These are phyloP conservation scores for Podaxis sp. DNA, from an alignment of 768 basidiomycete genomes.

Conservation along the genomic window DNA sequence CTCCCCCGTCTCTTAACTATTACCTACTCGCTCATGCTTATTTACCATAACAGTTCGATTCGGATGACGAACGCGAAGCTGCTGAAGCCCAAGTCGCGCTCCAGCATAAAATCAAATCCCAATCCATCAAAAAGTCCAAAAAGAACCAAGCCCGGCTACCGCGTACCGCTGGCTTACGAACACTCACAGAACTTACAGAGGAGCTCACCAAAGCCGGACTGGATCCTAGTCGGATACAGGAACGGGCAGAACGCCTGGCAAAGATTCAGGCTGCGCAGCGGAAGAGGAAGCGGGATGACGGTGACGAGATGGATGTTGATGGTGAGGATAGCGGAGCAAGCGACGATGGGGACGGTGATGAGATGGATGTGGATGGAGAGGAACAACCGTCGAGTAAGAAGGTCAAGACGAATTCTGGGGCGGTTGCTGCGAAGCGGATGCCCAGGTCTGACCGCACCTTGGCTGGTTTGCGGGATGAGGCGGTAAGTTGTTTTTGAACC, in stretches of 20 bases:
- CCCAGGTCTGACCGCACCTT: constrained; percentile 74
- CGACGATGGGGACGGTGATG: constrained; percentile 38
- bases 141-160: constrained; percentile 82
- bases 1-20: background rate
- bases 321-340: constrained; percentile 41
- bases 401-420: constrained; percentile 60
- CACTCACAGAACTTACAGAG: constrained; percentile 71
- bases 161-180: constrained; percentile 71
- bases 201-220: constrained; percentile 86
- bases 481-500: constrained; percentile 39
- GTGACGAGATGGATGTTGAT: constrained; percentile 63
- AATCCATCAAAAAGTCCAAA: constrained; percentile 79
- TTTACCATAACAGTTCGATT: constrained; percentile 43
- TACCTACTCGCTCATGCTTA: background rate
- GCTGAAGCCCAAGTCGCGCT: constrained; percentile 57
- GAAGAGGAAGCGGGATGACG: constrained; percentile 58
- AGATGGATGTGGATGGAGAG: constrained; percentile 55
- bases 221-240: constrained; percentile 84
- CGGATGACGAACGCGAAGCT: constrained; percentile 82
- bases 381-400: constrained; percentile 55
- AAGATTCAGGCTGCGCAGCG: constrained; percentile 70
- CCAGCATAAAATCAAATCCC: constrained; percentile 66
- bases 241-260: constrained; percentile 82
- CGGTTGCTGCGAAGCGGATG: constrained; percentile 45
- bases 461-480: constrained; percentile 76